phyloP scores from a whole-genome alignment of 140 eudicot genomes.

The Senecio squalidus region DNA sequence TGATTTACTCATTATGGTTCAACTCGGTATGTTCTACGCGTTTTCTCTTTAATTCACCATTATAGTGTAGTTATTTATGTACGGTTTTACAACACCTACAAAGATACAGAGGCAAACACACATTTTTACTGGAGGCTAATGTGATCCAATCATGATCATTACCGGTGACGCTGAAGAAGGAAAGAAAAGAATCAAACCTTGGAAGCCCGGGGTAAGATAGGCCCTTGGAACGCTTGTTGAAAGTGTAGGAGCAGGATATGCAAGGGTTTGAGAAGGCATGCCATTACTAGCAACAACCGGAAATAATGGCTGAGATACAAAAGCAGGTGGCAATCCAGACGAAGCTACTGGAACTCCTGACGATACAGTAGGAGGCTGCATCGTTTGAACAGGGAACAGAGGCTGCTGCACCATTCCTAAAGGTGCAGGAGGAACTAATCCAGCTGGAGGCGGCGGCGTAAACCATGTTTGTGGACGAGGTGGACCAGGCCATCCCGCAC shows the following conservation, averaged over 20 bases:
- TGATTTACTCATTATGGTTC: background rate
- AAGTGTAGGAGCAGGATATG: slow-evolving; percentile 47
- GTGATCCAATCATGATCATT: too few species aligned
- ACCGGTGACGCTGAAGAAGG: too few species aligned
- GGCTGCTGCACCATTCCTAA: slow-evolving; percentile 76
- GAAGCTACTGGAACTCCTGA: slow-evolving; percentile 52
- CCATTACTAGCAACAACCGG: slow-evolving; percentile 68
- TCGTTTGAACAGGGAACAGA: slow-evolving; percentile 72
- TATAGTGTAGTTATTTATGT: background rate
- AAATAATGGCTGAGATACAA: slow-evolving; percentile 81
- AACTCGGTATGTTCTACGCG: background rate
- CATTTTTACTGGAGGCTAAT: too few species aligned
- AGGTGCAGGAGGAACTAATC: slow-evolving; percentile 53
- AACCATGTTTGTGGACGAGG: slow-evolving; percentile 96
- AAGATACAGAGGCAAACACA: too few species aligned
- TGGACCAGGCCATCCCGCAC: slow-evolving; percentile 75
- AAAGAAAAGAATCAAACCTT: slow-evolving; percentile 28
- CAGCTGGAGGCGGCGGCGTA: slow-evolving; percentile 47
- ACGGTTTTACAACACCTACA: too few species aligned
- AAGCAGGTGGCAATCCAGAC: slow-evolving; percentile 63
- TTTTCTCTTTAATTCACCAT: background rate
- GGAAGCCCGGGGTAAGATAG: slow-evolving; percentile 41
- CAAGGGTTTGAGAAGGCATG: slow-evolving; percentile 44
- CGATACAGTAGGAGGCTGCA: slow-evolving; percentile 41
- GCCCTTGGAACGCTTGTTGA: slow-evolving; percentile 39